Percentiles rank a stretch among this genome's conserved stretches.
Conservation (phyloP, 2,329 filamentous ascomycete genomes). For the Dichotomopilus funicola region DNA sequence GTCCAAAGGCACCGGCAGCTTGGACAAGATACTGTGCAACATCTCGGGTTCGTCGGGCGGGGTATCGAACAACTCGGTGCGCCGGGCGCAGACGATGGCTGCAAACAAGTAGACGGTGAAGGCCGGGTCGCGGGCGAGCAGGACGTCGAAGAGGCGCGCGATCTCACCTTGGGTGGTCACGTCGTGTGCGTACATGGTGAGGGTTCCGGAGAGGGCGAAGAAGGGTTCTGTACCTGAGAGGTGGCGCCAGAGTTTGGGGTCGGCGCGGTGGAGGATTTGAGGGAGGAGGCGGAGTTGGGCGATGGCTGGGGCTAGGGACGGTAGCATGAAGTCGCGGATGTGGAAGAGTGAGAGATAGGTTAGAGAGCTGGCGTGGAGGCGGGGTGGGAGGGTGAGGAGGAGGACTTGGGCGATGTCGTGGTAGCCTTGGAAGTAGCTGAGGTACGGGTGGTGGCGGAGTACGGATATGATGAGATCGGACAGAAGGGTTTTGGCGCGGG, state of each 20-base stretch:
- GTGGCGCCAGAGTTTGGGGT: conserved; percentile 66
- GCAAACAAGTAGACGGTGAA: conserved; percentile 90
- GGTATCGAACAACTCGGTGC: conserved; percentile 80
- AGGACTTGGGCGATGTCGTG: conserved; percentile 98
- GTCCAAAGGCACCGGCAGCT: conserved; percentile 74
- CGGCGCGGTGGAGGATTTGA: conserved; percentile 66
- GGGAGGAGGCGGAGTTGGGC: conserved; percentile 84
- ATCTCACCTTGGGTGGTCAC: conserved; percentile 87
- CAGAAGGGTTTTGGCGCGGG: conserved; percentile 66
- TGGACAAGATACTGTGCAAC: conserved; percentile 80
- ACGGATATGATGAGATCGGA: conserved; percentile 74
- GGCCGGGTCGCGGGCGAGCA: conserved; percentile 80
- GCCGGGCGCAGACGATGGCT: conserved; percentile 74
- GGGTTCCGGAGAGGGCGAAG: conserved; percentile 85
- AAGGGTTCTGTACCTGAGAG: conserved; percentile 76
- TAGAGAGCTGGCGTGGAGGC: conserved; percentile 56
- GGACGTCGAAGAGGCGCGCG: conserved; percentile 82
- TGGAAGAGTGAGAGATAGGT: conserved; percentile 80
- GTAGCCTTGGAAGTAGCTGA: conserved; percentile 97
- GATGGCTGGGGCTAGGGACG: conserved; percentile 72
- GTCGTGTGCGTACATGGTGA: conserved; percentile 96
- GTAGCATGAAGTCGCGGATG: conserved; percentile 97
- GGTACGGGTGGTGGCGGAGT: conserved; percentile 70
- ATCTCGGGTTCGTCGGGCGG: conserved; percentile 81
- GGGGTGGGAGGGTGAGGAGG: conserved; percentile 69